Percentiles rank a stretch among this genome's conserved stretches.
phyloP scores from a whole-genome alignment of 352 stramenopile species.

The Phytopythium ostracodes region DNA sequence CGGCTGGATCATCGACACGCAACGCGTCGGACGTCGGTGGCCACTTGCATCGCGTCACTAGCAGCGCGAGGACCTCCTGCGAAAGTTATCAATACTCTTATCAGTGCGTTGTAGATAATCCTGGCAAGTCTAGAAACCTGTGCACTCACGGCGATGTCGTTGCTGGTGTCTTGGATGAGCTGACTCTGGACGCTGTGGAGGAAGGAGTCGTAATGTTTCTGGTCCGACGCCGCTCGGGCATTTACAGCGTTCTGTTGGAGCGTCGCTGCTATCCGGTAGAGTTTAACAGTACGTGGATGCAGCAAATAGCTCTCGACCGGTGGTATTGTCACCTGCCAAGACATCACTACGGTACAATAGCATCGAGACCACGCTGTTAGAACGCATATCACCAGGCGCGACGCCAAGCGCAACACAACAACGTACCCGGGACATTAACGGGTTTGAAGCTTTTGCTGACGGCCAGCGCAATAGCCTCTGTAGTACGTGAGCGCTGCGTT shows the following conservation, averaged over 20 bases:
- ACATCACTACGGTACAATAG: slow-evolving; percentile 20
- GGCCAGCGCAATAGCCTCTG: slow-evolving; percentile 30
- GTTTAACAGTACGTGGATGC: slow-evolving; percentile 30
- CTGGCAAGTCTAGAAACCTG: too few species aligned
- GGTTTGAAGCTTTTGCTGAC: slow-evolving; percentile 24
- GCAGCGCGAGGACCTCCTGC: slow-evolving; percentile 33
- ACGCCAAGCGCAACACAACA: not conserved
- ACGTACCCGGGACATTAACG: slow-evolving; percentile 34
- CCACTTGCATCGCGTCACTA: slow-evolving; percentile 33
- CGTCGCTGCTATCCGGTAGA: slow-evolving; percentile 28
- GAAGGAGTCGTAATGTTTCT: slow-evolving; percentile 24
- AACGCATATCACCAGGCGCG: not conserved
- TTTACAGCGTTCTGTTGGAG: slow-evolving; percentile 40
- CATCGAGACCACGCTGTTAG: not conserved
- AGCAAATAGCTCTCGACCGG: slow-evolving; percentile 36
- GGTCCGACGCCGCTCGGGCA: slow-evolving; percentile 17
- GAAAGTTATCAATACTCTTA: too few species aligned
- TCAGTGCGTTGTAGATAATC: too few species aligned
- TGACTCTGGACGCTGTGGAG: slow-evolving; percentile 17
- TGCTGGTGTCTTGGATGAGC: slow-evolving; percentile 17
- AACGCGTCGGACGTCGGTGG: slow-evolving; percentile 14
- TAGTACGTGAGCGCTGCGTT: slow-evolving; percentile 14
- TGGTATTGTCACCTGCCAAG: slow-evolving; percentile 16
- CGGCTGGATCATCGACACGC: slow-evolving; percentile 22
- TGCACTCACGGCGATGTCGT: slow-evolving; percentile 25